phyloP scores from a whole-genome alignment of 345 rosid genomes.

The Citrus medica region DNA sequence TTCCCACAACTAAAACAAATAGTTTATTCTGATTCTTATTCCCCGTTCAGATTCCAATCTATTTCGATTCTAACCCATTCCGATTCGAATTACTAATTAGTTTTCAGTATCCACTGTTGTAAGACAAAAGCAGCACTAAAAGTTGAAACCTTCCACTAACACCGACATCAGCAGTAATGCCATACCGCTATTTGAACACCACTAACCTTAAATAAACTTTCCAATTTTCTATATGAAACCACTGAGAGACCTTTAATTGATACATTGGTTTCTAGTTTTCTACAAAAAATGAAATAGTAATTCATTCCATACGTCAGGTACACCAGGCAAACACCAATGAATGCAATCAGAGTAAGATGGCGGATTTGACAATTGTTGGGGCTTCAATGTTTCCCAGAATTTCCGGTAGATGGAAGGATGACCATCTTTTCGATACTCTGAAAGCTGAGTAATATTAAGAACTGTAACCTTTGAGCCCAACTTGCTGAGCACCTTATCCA shows the following conservation, averaged over 20 bases:
- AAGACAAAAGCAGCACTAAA: neutral
- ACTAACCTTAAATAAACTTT: neutral
- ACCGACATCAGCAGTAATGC: neutral
- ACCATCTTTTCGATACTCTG: conserved; percentile 93
- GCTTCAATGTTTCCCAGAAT: conserved; percentile 82
- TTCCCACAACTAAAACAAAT: too few species aligned
- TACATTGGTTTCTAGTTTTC: neutral
- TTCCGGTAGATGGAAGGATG: conserved; percentile 92
- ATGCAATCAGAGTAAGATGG: conserved; percentile 80
- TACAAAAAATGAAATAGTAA: conserved; percentile 73
- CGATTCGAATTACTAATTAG: neutral
- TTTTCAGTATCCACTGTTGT: neutral
- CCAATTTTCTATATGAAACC: neutral
- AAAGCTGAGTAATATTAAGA: conserved; percentile 85
- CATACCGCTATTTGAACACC: neutral
- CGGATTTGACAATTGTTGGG: conserved; percentile 62
- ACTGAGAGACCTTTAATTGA: neutral
- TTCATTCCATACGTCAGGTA: conserved; percentile 95
- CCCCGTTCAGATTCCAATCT: fast-evolving
- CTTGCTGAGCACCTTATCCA: conserved; percentile 50
- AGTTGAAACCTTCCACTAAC: neutral
- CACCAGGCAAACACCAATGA: conserved; percentile 96
- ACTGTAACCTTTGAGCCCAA: conserved; percentile 71
- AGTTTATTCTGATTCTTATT: too few species aligned
- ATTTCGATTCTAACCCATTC: too few species aligned